Conservation (phyloP, 352 stramenopile genomes). For the Phytophthora pistaciae region DNA sequence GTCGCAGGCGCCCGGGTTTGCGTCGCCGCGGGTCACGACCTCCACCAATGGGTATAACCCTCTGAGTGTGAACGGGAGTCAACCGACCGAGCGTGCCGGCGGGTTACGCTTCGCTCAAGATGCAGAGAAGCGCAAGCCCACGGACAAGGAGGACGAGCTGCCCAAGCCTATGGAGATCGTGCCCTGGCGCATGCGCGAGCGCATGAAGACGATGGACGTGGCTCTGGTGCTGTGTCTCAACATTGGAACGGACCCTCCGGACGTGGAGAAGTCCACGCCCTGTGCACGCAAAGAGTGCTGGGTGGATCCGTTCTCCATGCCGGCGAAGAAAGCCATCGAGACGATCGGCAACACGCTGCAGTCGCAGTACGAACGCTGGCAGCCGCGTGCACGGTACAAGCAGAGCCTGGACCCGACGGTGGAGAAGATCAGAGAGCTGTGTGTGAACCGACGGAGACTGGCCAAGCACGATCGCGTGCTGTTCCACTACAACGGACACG, state of each 20-base stretch:
- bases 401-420: constrained; percentile 97
- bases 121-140: constrained; percentile 37
- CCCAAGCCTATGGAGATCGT: constrained; percentile 58
- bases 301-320: constrained; percentile 97
- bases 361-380: constrained; percentile 97
- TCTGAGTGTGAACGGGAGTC: constrained; percentile 15
- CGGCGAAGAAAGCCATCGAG: constrained; percentile 95
- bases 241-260: constrained; percentile 98
- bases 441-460: constrained; percentile 91
- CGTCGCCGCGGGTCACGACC: constrained; percentile 24
- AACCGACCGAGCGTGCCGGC: constrained; percentile 42
- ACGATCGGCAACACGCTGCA: constrained; percentile 96
- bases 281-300: constrained; percentile 98
- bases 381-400: constrained; percentile 94
- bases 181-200: constrained; percentile 87
- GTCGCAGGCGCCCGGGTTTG: constrained; percentile 31
- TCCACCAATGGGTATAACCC: constrained; percentile 18
- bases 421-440: constrained; percentile 96
- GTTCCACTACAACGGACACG: constrained; percentile 99
- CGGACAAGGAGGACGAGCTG: constrained; percentile 34
- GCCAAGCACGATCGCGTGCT: constrained; percentile 96
- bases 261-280: constrained; percentile 96
- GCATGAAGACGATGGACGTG: constrained; percentile 94
- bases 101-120: constrained; percentile 75
- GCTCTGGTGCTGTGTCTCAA: constrained; percentile 98